Conservation (phyloP, 2,329 filamentous ascomycete species). For the Penicillium sclerotigenum region DNA sequence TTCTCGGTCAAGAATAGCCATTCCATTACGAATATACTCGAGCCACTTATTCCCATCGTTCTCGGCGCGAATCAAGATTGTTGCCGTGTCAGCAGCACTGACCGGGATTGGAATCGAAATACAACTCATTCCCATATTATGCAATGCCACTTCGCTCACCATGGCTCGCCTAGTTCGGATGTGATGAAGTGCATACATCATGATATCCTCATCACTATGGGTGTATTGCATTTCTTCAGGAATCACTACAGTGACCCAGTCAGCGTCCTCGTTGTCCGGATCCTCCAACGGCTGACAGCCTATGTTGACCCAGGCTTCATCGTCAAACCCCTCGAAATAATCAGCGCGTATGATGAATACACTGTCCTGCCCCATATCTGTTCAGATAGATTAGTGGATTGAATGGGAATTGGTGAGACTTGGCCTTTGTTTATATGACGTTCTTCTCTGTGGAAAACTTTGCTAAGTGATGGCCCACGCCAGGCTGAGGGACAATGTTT, state of each 20-base stretch:
- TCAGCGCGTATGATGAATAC: neutral
- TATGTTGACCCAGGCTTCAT: neutral
- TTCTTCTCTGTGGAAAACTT: too few species aligned
- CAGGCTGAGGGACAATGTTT: too few species aligned
- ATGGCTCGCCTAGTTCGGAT: neutral
- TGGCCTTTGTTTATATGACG: neutral
- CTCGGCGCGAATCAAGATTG: neutral
- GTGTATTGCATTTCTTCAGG: neutral
- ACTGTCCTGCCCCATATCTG: neutral
- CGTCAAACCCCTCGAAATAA: neutral
- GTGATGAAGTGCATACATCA: neutral
- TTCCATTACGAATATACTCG: neutral
- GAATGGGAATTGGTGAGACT: neutral
- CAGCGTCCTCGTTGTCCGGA: neutral
- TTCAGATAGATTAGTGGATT: neutral
- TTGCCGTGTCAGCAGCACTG: neutral
- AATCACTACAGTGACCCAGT: neutral
- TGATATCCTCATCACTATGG: neutral
- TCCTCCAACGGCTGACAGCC: neutral
- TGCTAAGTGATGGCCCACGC: neutral
- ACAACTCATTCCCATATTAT: neutral
- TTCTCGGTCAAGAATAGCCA: neutral
- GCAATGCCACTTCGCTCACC: neutral
- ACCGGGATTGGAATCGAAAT: neutral
- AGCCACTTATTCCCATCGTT: neutral